Percentiles rank a stretch among this genome's conserved stretches.
These are phyloP conservation scores for Sporisorium graminicola DNA, from an alignment of 1,284 basidiomycete species.

Conservation along the genomic window DNA sequence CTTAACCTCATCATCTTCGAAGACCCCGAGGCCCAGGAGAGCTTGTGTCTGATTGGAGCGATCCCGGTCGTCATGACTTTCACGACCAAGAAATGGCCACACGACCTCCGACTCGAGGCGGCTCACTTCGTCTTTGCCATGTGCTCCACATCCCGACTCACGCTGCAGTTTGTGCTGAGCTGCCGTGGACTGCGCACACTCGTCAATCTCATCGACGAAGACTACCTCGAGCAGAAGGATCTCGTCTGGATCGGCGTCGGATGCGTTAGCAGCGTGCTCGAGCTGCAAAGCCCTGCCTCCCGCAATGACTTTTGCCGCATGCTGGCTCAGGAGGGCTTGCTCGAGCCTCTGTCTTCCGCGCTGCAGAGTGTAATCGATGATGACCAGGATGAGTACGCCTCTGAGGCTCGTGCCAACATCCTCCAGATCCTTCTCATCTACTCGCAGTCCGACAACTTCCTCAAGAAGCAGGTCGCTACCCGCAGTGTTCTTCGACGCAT, in stretches of 20 bases:
- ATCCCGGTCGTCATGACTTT: conserved; percentile 75
- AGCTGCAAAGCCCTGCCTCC: conserved; percentile 89
- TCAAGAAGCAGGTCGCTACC: conserved; percentile 89
- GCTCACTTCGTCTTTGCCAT: conserved; percentile 93
- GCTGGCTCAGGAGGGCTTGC: conserved; percentile 93
- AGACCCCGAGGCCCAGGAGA: conserved; percentile 89
- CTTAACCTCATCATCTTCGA: conserved; percentile 88
- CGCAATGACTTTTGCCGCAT: conserved; percentile 98
- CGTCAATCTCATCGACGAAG: conserved; percentile 94
- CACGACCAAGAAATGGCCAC: conserved; percentile 91
- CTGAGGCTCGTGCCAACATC: conserved; percentile 86
- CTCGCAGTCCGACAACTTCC: conserved; percentile 91
- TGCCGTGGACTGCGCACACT: conserved; percentile 93
- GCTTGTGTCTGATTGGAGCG: conserved; percentile 88
- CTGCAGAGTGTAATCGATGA: conserved; percentile 87
- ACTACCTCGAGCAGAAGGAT: conserved; percentile 86
- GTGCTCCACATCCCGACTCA: conserved; percentile 90
- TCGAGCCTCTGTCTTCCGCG: conserved; percentile 91
- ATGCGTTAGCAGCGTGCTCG: conserved; percentile 93
- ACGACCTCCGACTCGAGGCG: conserved; percentile 92
- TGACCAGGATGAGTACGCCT: conserved; percentile 73
- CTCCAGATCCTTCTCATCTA: conserved; percentile 91
- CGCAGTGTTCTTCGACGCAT: conserved; percentile 88
- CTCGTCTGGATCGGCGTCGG: conserved; percentile 94
- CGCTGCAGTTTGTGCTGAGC: conserved; percentile 74